phyloP scores from a whole-genome alignment of 805 yeast species.

The Hermanozyma aechmeae region DNA sequence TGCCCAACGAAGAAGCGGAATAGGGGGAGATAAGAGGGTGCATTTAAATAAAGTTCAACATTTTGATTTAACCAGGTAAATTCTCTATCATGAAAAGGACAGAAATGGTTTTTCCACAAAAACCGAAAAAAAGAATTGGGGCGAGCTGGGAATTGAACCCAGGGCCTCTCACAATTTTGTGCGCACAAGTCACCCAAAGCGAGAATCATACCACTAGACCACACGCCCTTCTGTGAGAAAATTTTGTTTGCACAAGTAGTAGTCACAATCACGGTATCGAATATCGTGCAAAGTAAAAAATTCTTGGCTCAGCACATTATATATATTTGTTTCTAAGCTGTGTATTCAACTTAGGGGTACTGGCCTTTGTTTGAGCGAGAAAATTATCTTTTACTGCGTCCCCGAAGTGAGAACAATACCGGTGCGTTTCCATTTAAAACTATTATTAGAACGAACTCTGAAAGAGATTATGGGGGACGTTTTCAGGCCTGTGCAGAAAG shows the following conservation, averaged over 20 bases:
- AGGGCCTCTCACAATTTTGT: not conserved
- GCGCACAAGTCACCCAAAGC: slow-evolving; percentile 9
- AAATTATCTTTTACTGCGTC: not conserved
- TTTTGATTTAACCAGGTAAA: no score
- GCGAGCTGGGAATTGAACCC: not conserved
- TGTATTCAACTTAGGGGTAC: slow-evolving; percentile 5
- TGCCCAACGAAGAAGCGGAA: no score
- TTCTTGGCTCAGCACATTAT: slow-evolving; percentile 6
- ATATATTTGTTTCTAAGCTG: slow-evolving; percentile 7
- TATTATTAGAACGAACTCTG: no score
- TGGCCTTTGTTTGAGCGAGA: slow-evolving; percentile 2
- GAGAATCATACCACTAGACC: slow-evolving; percentile 17
- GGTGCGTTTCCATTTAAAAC: no score
- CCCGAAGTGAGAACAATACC: not conserved
- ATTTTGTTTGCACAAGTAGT: slow-evolving; percentile 6
- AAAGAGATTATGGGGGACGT: no score
- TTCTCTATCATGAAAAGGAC: not conserved
- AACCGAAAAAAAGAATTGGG: not conserved
- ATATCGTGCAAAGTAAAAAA: no score
- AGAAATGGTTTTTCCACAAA: not conserved
- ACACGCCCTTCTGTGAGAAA: slow-evolving; percentile 10
- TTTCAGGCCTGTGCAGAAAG: no score
- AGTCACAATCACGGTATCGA: no score
- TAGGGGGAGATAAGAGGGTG: no score
- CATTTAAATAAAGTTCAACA: no score